These are phyloP conservation scores for Chiua virens DNA, from an alignment of 768 basidiomycete species.

Conservation along the genomic window DNA sequence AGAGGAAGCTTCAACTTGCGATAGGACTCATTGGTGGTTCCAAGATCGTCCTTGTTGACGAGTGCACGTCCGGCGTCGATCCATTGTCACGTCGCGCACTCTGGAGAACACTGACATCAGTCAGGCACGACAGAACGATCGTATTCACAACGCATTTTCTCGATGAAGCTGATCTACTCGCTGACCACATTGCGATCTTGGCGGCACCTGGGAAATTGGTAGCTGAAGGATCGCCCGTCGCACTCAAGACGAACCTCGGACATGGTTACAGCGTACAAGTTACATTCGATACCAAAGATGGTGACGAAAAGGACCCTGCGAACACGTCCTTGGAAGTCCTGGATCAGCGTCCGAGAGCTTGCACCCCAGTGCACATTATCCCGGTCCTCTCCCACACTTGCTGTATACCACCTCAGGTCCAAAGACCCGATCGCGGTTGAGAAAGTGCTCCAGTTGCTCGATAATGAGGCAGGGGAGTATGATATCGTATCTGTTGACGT, in stretches of 20 bases:
- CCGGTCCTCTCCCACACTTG: conserved; percentile 42
- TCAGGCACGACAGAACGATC: conserved; percentile 64
- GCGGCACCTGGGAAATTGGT: conserved; percentile 74
- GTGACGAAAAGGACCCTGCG: conserved; percentile 24
- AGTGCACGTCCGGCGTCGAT: conserved; percentile 81
- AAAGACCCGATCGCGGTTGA: conserved; percentile 57
- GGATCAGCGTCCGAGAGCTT: conserved; percentile 40
- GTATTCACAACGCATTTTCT: conserved; percentile 83
- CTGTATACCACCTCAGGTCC: conserved; percentile 58
- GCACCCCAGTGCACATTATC: conserved; percentile 47
- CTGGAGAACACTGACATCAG: conserved; percentile 71
- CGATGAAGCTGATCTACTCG: conserved; percentile 78
- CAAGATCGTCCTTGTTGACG: conserved; percentile 62
- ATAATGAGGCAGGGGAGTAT: conserved; percentile 39
- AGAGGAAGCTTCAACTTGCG: conserved; percentile 80
- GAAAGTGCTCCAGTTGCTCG: conserved; percentile 54
- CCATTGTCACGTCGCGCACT: conserved; percentile 75
- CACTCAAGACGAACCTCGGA: conserved; percentile 70
- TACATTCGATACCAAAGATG: conserved; percentile 40
- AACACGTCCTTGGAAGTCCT: conserved; percentile 34
- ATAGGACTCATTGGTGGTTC: conserved; percentile 78
- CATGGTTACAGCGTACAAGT: conserved; percentile 69
- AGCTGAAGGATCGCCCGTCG: conserved; percentile 70
- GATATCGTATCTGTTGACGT: conserved; percentile 60
- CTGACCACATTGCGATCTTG: conserved; percentile 73